Evolutionary conservation across 371 early-diverging fungal genomes (phyloP), one percentile per base, ranked within the genome.

Genomic region (Mortierella sp.): DNA sequence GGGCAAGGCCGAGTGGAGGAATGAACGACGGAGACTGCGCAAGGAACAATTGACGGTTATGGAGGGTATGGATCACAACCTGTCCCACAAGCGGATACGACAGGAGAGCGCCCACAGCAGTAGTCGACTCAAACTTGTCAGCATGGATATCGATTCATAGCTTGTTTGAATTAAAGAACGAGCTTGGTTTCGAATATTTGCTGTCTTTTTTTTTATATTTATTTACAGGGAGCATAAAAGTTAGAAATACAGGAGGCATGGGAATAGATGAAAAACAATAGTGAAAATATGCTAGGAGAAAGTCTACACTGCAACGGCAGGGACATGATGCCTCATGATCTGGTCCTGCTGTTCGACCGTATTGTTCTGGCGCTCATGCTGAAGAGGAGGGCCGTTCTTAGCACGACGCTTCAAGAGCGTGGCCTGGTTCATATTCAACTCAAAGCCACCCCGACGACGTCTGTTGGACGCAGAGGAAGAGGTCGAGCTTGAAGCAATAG

Each of bases 371-470:
- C 9, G 45, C 45, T 44, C 45, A 48, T 50, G 75, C 3, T 70
- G 79, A 63, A 81, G 65, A 13, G 70, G 70, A 4, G 77, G 72
- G 6, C 89, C 34, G 26, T 84, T 75, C 81, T 80, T 84, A 31
- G 78, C 90, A 55, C 94, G 88, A 82, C 92, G 91, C 71, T 91
- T 92, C 34, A 94, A 75, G 45, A 94, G 78, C 0, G 92, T 93
- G 6, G 94, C 91, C 26, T 91, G 90, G 70, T 90, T 83, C 88
- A 93, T 90, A 71, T 91, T 91, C 44, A 94, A 77, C 68, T 92
- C 92, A 68, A 88, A 94, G 60, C 65, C 86, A 28, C 63, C 80
- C 19, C 81, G 83, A 60, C 80, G 81, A 16, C 81, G 88, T 75
- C 89, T 80, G 72, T 79, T 82, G 52, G 82, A 76, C 7, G 34